Conservation (phyloP, 495 filamentous ascomycete genomes). For the Rostrohypoxylon terebratum region DNA sequence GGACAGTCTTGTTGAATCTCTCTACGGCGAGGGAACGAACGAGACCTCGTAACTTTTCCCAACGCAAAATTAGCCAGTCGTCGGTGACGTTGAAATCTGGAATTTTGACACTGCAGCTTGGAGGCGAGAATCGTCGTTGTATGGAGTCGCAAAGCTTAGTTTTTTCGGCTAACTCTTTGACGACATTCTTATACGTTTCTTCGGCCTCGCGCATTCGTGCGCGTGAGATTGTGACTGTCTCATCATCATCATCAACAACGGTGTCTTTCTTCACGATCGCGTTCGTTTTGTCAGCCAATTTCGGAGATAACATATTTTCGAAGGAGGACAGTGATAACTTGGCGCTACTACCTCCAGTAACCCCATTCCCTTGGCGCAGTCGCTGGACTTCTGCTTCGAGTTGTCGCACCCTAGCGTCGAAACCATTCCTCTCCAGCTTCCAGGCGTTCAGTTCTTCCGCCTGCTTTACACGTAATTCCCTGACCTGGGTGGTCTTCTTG, state of each 20-base stretch:
- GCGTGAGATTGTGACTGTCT: slow-evolving; percentile 32
- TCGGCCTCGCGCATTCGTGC: slow-evolving; percentile 35
- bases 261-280: not conserved
- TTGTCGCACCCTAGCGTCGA: slow-evolving; percentile 27
- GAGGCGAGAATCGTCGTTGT: slow-evolving; percentile 22
- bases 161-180: slow-evolving; percentile 33
- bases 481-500: slow-evolving; percentile 32
- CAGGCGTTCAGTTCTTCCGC: slow-evolving; percentile 15
- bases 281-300: slow-evolving; percentile 3
- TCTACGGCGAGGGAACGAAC: slow-evolving; percentile 35
- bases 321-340: not conserved
- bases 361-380: slow-evolving; percentile 19
- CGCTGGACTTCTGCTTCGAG: slow-evolving; percentile 39
- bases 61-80: slow-evolving; percentile 24
- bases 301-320: not conserved
- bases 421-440: slow-evolving; percentile 34
- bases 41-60: slow-evolving; percentile 35
- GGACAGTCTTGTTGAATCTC: slow-evolving; percentile 29
- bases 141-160: slow-evolving; percentile 34
- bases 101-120: slow-evolving; percentile 4
- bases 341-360: not conserved
- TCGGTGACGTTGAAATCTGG: slow-evolving; percentile 27
- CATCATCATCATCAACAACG: slow-evolving; percentile 17
- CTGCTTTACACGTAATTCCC: slow-evolving; percentile 36
- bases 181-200: slow-evolving; percentile 21